Evolutionary conservation across 345 rosid species (phyloP), one percentile per base, ranked within the genome.

Genomic region (Aegle marmelos): DNA sequence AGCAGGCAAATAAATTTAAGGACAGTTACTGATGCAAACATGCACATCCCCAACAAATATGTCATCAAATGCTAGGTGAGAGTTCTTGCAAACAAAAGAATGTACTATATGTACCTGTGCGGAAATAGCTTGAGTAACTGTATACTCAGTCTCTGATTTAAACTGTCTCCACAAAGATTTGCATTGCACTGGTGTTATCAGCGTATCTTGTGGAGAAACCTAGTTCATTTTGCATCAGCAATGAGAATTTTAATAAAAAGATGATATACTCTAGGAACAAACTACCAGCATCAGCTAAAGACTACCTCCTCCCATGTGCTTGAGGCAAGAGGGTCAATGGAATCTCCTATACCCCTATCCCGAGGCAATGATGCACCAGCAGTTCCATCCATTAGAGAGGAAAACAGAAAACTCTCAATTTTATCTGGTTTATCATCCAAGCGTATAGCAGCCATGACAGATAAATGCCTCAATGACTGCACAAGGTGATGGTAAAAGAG

Each of bases 131-230:
- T 92, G 97, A 65, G 93, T 88, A 60, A 94, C 89, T 8, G 83
- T 79, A 77, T 88, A 92, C 85, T 83, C 93, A 2, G 97, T 92
- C 83, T 92, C 96, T 30, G 88, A 41, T 83, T 85, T 90, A 73
- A 92, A 94, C 82, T 90, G 98, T 80, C 94, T 86, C 97, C 98
- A 90, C 78, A 91, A 74, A 33, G 98, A 90, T 78, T 94, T 90
- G 70, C 97, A 91, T 77, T 91, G 87, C 59, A 92, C 83, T 68
- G 96, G 98, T 45, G 96, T 88, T 77, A 92, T 89, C 76, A 91
- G 68, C 36, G 85, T 85, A 28, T 85, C 82, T 72, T 88, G 80
- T 21, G 89, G 88, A 78, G 93, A 78, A 65, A 92, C 89, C 94
- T 75, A 64, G 63, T 59, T 27, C 69, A 74, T 62, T n/a, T 30